Base-by-base conservation (phyloP, 495 filamentous ascomycete species). In the Tuber borchii region DNA sequence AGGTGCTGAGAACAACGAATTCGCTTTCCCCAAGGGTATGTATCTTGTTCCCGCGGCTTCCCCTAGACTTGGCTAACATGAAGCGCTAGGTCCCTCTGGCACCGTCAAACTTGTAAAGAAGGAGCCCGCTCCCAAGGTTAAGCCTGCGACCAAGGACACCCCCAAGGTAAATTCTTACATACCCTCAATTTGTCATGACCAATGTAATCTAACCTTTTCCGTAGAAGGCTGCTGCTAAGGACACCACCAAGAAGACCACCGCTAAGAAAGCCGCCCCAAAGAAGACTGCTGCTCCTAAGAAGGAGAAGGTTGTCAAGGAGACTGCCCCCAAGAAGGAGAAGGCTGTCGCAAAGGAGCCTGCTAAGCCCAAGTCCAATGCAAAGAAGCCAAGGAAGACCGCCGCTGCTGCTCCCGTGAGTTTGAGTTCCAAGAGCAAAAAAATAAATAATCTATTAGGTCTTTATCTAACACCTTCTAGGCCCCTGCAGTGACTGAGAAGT, bases 21-120 rank as follows among this genome's bases (percentile, higher is more conserved):
- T 98, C 85, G 88, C 89, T 76, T 94, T 96, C 81, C 95, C 95
- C 76, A 99, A 99, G 89, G 95, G 95, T 97, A 89, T 83, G 91
- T 87, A 74, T 72, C 71, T 74, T 39, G 37, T 48, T 51, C 72
- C 6, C 20, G 34, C 42, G 46, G 44, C 46, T 71, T 37, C 22
- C n/a, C 20, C 14, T 7, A 16, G 51, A 46, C 31, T 70, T 10
- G 19, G 78, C 86, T 90, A 80, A 90, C 84, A 71, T 83, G 79
- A 83, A 76, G 37, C 44, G 61, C 44, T 74, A 96, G 94, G 94
- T 79, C 87, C 93, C 73, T 98, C 95, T 70, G 95, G 95, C 65
- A 92, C 93, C 78, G 93, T 97, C 86, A 99, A 99, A 90, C 91
- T 99, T 69, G 92, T 91, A 43, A 97, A 96, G 90, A 96, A 97